Conservation (phyloP, 306 rosid genomes). For the Cucumis sativus region DNA sequence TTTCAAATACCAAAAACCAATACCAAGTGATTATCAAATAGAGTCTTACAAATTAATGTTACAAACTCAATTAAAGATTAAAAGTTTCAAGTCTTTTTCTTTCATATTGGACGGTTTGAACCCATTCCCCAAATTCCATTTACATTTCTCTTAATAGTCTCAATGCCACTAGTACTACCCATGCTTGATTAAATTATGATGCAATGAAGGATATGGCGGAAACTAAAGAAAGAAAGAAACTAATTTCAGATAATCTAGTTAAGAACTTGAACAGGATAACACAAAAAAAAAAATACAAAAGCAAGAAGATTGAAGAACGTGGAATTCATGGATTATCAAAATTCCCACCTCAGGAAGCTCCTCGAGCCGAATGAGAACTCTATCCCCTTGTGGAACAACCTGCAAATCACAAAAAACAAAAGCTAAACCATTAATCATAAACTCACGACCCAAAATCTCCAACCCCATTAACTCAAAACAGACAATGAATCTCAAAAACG, state of each 20-base stretch:
- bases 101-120: background rate
- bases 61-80: background rate
- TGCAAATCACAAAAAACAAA: slow-evolving; percentile 11
- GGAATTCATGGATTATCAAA: background rate
- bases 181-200: background rate
- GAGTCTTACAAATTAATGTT: background rate
- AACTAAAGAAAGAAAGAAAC: background rate
- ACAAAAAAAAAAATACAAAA: background rate
- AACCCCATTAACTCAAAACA: background rate
- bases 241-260: background rate
- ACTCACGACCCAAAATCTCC: background rate
- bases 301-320: background rate
- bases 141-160: background rate
- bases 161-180: background rate
- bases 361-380: slow-evolving; percentile 85
- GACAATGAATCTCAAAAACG: background rate
- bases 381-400: slow-evolving; percentile 93
- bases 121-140: background rate
- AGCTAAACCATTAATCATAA: background rate
- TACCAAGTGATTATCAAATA: too few species aligned
- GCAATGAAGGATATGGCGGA: background rate
- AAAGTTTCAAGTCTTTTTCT: background rate
- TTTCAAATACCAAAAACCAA: too few species aligned
- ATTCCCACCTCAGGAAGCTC: slow-evolving; percentile 41
- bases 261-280: background rate